Conservation (phyloP, 2,329 filamentous ascomycete genomes). For the Alternaria burnsii region DNA sequence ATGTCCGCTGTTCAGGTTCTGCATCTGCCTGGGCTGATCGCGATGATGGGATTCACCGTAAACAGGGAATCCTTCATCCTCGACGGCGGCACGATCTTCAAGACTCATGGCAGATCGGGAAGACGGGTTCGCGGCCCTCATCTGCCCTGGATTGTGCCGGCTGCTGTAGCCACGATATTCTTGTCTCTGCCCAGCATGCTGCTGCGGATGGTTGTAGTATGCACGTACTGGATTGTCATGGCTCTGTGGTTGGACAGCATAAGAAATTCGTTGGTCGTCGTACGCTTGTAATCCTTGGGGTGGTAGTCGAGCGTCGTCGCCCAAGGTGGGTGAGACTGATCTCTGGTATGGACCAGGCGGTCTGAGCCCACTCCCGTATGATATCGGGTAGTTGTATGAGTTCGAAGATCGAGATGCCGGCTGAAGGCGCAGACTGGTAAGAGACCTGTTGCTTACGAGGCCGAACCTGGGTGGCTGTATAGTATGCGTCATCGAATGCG, state of each 20-base stretch:
- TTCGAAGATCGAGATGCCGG: slow-evolving; percentile 47
- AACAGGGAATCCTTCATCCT: not conserved
- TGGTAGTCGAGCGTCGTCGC: slow-evolving; percentile 45
- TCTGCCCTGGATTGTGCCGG: slow-evolving; percentile 22
- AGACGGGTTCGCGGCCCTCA: slow-evolving; percentile 38
- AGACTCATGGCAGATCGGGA: slow-evolving; percentile 26
- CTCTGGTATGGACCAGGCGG: slow-evolving; percentile 54
- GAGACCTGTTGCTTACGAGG: slow-evolving; percentile 55
- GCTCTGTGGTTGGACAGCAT: slow-evolving; percentile 9
- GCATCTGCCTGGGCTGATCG: not conserved
- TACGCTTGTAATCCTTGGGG: slow-evolving; percentile 28
- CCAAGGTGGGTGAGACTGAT: slow-evolving; percentile 55
- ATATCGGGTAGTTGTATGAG: slow-evolving; percentile 53
- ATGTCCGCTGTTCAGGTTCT: slow-evolving; percentile 22
- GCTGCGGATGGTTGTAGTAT: not conserved
- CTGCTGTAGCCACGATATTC: not conserved
- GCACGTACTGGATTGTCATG: not conserved
- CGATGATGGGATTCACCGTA: not conserved
- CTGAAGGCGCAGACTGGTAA: slow-evolving; percentile 56
- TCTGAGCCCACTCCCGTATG: slow-evolving; percentile 29
- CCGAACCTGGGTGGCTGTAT: slow-evolving; percentile 41
- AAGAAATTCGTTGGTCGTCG: slow-evolving; percentile 17
- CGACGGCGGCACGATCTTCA: slow-evolving; percentile 23
- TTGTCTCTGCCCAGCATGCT: slow-evolving; percentile 9
- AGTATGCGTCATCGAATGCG: slow-evolving; percentile 51